These are phyloP conservation scores for Alternaria gaisen DNA, from an alignment of 2,329 filamentous ascomycete genomes.

Conservation along the genomic window DNA sequence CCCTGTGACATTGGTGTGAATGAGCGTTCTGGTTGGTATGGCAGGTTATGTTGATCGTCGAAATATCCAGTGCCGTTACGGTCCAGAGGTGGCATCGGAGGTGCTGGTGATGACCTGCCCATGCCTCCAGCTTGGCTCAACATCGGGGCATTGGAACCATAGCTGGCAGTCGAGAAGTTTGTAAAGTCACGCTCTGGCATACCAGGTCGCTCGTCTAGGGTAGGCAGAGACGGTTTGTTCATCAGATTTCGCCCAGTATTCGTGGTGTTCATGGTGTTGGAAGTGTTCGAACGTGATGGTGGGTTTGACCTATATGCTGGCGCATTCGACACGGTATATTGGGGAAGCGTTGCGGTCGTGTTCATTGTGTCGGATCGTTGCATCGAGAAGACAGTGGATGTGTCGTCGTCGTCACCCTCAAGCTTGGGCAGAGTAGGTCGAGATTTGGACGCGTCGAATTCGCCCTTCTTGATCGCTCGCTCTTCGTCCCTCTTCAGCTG, in stretches of 20 bases:
- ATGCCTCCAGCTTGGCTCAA: slow-evolving; percentile 68
- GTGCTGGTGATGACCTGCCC: slow-evolving; percentile 54
- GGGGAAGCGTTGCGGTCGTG: slow-evolving; percentile 53
- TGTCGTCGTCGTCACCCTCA: slow-evolving; percentile 52
- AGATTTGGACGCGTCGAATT: slow-evolving; percentile 34
- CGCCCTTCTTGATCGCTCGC: slow-evolving; percentile 58
- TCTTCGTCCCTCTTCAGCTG: slow-evolving; percentile 56
- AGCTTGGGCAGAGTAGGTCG: slow-evolving; percentile 55
- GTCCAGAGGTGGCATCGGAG: slow-evolving; percentile 42
- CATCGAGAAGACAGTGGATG: slow-evolving; percentile 44
- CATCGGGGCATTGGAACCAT: slow-evolving; percentile 70
- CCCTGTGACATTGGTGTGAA: slow-evolving; percentile 45
- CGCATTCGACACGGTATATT: slow-evolving; percentile 46
- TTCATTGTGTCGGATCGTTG: slow-evolving; percentile 45
- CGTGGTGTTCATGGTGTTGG: slow-evolving; percentile 60
- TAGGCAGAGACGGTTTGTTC: slow-evolving; percentile 54
- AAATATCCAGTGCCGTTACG: slow-evolving; percentile 41
- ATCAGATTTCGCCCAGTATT: slow-evolving; percentile 31
- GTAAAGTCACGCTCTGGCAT: slow-evolving; percentile 57
- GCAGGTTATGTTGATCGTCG: slow-evolving; percentile 28
- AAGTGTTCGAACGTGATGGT: slow-evolving; percentile 62
- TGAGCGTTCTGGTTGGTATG: slow-evolving; percentile 35
- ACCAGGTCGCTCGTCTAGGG: slow-evolving; percentile 50
- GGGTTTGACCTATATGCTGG: slow-evolving; percentile 55
- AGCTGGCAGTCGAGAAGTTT: slow-evolving; percentile 62